phyloP scores from a whole-genome alignment of 305 asterid species.

The Fraxinus paxiana region DNA sequence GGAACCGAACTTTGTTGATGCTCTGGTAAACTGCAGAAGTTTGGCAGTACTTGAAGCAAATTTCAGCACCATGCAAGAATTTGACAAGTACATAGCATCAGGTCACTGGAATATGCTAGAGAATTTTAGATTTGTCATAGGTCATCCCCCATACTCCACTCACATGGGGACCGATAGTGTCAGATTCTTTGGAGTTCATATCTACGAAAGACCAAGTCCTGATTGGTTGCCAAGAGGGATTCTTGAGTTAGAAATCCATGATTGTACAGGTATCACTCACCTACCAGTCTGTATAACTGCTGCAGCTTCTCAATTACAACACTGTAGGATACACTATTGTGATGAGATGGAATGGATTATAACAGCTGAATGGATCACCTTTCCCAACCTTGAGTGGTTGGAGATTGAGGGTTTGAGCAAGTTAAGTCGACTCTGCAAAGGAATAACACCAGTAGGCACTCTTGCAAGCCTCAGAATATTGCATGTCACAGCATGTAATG shows the following conservation, averaged over 20 bases:
- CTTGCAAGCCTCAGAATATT: conserved; percentile 23
- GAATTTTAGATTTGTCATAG: conserved; percentile 29
- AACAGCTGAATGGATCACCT: conserved; percentile 3
- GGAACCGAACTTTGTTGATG: neutral
- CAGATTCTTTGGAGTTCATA: conserved; percentile 14
- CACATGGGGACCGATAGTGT: conserved; percentile 20
- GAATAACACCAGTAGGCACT: conserved; percentile 16
- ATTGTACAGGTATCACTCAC: conserved; percentile 19
- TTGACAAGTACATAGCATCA: conserved; percentile 6
- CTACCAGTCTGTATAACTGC: conserved; percentile 20
- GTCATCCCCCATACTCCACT: conserved; percentile 15
- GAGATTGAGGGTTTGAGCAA: conserved; percentile 28
- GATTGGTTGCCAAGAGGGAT: conserved; percentile 19
- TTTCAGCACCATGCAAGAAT: conserved; percentile 23
- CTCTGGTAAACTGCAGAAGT: conserved; percentile 4
- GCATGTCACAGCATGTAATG: conserved; percentile 26
- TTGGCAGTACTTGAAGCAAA: conserved; percentile 25
- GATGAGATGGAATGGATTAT: conserved; percentile 27
- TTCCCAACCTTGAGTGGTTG: conserved; percentile 24
- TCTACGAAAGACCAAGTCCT: neutral
- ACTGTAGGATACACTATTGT: conserved; percentile 20
- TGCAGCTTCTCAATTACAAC: conserved; percentile 16
- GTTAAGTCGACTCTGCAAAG: conserved; percentile 18
- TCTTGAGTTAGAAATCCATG: conserved; percentile 23
- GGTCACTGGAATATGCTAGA: conserved; percentile 28